phyloP scores from a whole-genome alignment of 768 basidiomycete genomes.

The Neoboletus brunneissimus region DNA sequence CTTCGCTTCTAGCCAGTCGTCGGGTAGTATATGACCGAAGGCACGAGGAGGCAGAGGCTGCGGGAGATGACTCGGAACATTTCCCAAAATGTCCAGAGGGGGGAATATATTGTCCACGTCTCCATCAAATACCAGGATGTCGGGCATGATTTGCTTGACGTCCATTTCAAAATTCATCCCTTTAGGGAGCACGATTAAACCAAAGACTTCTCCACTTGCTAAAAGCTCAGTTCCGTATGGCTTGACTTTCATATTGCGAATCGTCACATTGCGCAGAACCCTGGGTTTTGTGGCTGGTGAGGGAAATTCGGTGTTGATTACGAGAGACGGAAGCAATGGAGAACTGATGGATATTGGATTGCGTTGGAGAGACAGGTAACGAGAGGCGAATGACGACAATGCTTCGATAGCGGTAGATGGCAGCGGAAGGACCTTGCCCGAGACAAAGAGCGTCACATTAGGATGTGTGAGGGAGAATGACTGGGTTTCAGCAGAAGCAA shows the following conservation, averaged over 20 bases:
- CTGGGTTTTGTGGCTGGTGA: slow-evolving; percentile 60
- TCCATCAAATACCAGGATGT: slow-evolving; percentile 78
- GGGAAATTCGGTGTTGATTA: slow-evolving; percentile 56
- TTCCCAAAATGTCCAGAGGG: slow-evolving; percentile 13
- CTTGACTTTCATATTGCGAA: slow-evolving; percentile 71
- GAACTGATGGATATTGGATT: slow-evolving; percentile 60
- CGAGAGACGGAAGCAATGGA: slow-evolving; percentile 49
- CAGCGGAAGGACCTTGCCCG: slow-evolving; percentile 58
- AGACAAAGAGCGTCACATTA: slow-evolving; percentile 58
- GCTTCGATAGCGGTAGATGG: slow-evolving; percentile 36
- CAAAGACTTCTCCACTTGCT: slow-evolving; percentile 69
- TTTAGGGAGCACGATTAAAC: slow-evolving; percentile 60
- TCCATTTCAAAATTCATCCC: slow-evolving; percentile 67
- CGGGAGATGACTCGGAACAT: slow-evolving; percentile 49
- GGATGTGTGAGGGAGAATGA: slow-evolving; percentile 65
- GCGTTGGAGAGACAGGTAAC: slow-evolving; percentile 55
- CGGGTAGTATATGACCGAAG: slow-evolving; percentile 72
- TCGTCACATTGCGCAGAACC: slow-evolving; percentile 68
- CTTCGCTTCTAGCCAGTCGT: slow-evolving; percentile 57
- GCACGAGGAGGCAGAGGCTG: slow-evolving; percentile 68
- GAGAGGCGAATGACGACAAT: slow-evolving; percentile 61
- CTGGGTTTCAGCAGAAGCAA: slow-evolving; percentile 53
- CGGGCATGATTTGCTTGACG: slow-evolving; percentile 65
- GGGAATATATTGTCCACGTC: slow-evolving; percentile 42
- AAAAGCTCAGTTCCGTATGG: slow-evolving; percentile 47